These are phyloP conservation scores for Cenchrus purpureus DNA, from an alignment of 176 grass and related monocot species.

Conservation along the genomic window DNA sequence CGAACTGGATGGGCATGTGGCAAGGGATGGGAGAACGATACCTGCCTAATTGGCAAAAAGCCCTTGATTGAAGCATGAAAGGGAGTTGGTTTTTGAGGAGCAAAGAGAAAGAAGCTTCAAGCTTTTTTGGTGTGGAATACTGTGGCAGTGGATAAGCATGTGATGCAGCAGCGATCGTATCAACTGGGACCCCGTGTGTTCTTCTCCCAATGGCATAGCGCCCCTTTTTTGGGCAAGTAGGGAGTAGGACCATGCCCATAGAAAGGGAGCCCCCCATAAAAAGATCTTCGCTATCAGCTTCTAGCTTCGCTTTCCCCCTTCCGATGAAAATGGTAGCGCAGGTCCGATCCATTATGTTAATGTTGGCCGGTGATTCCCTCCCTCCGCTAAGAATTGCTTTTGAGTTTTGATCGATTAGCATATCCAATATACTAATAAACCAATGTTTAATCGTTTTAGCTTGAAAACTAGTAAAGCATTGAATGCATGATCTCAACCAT, in stretches of 20 bases:
- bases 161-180: neutral
- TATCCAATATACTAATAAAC: too few relatives aligned
- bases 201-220: neutral
- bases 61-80: neutral
- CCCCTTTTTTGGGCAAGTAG: neutral
- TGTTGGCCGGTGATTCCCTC: too few relatives aligned
- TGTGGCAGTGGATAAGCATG: conserved; percentile 30
- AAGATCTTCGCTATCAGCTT: neutral
- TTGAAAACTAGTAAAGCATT: too few relatives aligned
- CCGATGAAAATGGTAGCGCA: neutral
- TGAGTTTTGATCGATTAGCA: too few relatives aligned
- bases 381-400: too few relatives aligned
- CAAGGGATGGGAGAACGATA: neutral
- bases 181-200: neutral
- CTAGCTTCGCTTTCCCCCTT: neutral
- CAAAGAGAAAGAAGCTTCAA: neutral
- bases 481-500: neutral
- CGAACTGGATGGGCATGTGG: too few relatives aligned
- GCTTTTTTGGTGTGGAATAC: neutral
- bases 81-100: neutral
- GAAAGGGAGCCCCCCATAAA: neutral
- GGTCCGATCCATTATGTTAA: neutral
- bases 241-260: neutral
- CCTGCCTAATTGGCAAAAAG: neutral
- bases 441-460: too few relatives aligned